These are phyloP conservation scores for Penicillium verhagenii DNA, from an alignment of 495 filamentous ascomycete genomes.

Conservation along the genomic window DNA sequence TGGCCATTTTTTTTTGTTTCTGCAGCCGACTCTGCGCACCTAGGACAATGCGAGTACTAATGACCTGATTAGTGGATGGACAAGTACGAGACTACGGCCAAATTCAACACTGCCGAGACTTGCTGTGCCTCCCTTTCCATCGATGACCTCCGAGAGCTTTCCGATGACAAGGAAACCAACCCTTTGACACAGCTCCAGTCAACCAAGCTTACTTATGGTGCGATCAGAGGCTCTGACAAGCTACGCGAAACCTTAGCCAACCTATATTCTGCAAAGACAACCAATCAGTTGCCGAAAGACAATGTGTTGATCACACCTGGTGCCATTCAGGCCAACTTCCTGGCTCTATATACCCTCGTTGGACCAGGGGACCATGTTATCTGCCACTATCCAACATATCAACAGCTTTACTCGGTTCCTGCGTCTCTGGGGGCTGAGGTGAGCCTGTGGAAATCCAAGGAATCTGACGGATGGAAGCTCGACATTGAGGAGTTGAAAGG, in stretches of 20 bases:
- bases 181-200: conserved; percentile 39
- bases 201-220: conserved; percentile 64
- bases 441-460: conserved; percentile 71
- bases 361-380: conserved; percentile 85
- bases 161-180: conserved; percentile 48
- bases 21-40: neutral
- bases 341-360: conserved; percentile 71
- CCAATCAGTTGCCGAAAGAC: conserved; percentile 53
- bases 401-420: conserved; percentile 80
- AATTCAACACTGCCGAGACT: conserved; percentile 85
- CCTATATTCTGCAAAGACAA: conserved; percentile 59
- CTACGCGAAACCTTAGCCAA: conserved; percentile 62
- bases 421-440: conserved; percentile 78
- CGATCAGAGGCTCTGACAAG: conserved; percentile 66
- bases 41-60: conserved; percentile 2
- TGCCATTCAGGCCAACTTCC: conserved; percentile 81
- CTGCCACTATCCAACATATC: conserved; percentile 87
- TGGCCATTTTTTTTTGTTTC: neutral
- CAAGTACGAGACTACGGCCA: conserved; percentile 68
- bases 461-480: conserved; percentile 63
- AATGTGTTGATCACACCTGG: conserved; percentile 77
- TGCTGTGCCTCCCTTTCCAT: conserved; percentile 81
- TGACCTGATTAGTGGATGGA: conserved; percentile 79
- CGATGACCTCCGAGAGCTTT: conserved; percentile 62
- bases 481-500: conserved; percentile 64